Evolutionary conservation across 2,329 filamentous ascomycete species (phyloP).

Genomic region (Arthrobotrys iridis): DNA sequence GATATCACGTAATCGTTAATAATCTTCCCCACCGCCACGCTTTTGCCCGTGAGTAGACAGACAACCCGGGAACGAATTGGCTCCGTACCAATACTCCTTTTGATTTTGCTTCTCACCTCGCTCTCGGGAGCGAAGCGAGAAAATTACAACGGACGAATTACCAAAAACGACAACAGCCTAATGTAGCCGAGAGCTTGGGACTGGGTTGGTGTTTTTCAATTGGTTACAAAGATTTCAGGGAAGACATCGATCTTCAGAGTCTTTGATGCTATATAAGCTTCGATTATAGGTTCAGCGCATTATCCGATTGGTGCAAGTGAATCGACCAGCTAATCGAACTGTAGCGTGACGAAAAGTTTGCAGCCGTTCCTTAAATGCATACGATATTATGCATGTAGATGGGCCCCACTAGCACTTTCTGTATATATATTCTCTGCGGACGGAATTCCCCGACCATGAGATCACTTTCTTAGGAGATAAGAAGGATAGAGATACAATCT

Average conservation of each 20-base stretch:
- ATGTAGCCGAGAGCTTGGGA: neutral
- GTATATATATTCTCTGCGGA: too few relatives aligned
- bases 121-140: slow-evolving; percentile 34
- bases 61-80: slow-evolving; percentile 15
- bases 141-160: slow-evolving; percentile 20
- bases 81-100: neutral
- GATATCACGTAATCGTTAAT: slow-evolving; percentile 27
- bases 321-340: neutral
- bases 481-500: too few relatives aligned
- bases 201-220: neutral
- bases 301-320: neutral
- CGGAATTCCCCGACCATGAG: too few relatives aligned
- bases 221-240: neutral
- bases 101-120: neutral
- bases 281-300: neutral
- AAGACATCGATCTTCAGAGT: neutral
- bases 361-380: too few relatives aligned
- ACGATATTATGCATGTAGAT: too few relatives aligned
- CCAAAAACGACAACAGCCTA: slow-evolving; percentile 29
- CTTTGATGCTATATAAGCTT: neutral
- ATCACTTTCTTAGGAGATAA: too few relatives aligned
- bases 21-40: slow-evolving; percentile 10
- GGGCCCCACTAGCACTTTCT: too few relatives aligned
- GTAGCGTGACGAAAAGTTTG: neutral
- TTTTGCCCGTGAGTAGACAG: neutral